Evolutionary conservation across 208 protist genomes (phyloP).

Genomic region (Histomonas meleagridis): DNA sequence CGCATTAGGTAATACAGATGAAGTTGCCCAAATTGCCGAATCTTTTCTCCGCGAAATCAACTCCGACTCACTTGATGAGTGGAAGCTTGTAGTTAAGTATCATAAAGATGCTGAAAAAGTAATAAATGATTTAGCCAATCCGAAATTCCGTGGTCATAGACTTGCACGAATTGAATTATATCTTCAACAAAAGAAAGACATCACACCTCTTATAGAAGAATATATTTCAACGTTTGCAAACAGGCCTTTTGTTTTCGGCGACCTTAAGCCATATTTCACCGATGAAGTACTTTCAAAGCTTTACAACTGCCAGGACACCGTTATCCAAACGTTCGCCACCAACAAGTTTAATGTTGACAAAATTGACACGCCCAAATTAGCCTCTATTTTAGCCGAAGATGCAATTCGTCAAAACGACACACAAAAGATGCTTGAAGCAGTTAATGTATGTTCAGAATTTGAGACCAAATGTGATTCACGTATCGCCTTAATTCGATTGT

Average conservation of each 20-base stretch:
- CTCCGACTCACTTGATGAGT: conserved; percentile 12
- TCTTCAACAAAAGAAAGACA: neutral
- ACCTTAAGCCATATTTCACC: neutral
- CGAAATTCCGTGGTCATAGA: neutral
- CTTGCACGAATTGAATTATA: neutral
- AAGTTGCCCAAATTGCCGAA: neutral
- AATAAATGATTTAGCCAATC: neutral
- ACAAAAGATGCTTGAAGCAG: neutral
- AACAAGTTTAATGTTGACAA: neutral
- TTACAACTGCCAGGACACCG: neutral
- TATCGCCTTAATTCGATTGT: neutral
- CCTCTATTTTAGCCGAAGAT: neutral
- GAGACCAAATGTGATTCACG: neutral
- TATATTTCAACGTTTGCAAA: neutral
- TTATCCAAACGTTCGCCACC: neutral
- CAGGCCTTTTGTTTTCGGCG: neutral
- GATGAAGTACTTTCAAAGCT: neutral
- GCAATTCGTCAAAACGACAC: neutral
- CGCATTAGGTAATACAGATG: neutral
- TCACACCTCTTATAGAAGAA: neutral
- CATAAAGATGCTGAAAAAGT: neutral
- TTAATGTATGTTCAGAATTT: neutral
- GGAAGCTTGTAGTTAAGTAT: neutral
- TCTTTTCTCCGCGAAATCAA: neutral
- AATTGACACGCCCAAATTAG: neutral